Evolutionary conservation across 352 stramenopile species (phyloP).

Genomic region (Nothophytophthora sp.): DNA sequence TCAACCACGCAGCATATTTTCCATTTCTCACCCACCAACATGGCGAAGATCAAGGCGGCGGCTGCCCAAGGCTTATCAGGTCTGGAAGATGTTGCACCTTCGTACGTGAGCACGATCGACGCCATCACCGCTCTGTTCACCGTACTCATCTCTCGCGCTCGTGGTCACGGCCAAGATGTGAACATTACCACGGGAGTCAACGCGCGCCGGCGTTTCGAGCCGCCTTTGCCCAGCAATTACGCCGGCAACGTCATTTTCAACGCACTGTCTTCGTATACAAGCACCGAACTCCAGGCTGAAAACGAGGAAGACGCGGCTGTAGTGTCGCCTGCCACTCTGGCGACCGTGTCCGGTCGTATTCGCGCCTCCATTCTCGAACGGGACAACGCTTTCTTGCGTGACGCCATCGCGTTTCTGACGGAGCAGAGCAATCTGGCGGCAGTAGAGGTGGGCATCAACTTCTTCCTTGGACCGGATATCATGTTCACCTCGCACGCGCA

Average conservation of each 20-base stretch:
- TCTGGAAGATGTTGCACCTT: not conserved
- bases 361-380: conserved; percentile 40
- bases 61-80: conserved; percentile 6
- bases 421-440: conserved; percentile 30
- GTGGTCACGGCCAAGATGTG: conserved; percentile 40
- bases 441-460: conserved; percentile 42
- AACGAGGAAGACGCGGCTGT: not conserved
- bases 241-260: conserved; percentile 61
- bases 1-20: conserved; percentile 46
- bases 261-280: conserved; percentile 36
- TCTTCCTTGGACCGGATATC: conserved; percentile 50
- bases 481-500: conserved; percentile 65
- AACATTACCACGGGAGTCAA: conserved; percentile 56
- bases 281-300: conserved; percentile 15
- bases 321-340: conserved; percentile 14
- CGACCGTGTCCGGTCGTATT: conserved; percentile 33
- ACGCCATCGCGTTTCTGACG: conserved; percentile 52
- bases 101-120: conserved; percentile 59
- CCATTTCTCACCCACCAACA: conserved; percentile 39
- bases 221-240: conserved; percentile 45
- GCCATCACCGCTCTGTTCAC: conserved; percentile 51
- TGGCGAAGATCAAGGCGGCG: conserved; percentile 42
- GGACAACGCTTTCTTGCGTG: conserved; percentile 42
- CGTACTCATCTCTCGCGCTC: conserved; percentile 47
- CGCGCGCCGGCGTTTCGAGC: conserved; percentile 38